These are phyloP conservation scores for Lactarius sp. DNA, from an alignment of 768 basidiomycete species.

Conservation along the genomic window DNA sequence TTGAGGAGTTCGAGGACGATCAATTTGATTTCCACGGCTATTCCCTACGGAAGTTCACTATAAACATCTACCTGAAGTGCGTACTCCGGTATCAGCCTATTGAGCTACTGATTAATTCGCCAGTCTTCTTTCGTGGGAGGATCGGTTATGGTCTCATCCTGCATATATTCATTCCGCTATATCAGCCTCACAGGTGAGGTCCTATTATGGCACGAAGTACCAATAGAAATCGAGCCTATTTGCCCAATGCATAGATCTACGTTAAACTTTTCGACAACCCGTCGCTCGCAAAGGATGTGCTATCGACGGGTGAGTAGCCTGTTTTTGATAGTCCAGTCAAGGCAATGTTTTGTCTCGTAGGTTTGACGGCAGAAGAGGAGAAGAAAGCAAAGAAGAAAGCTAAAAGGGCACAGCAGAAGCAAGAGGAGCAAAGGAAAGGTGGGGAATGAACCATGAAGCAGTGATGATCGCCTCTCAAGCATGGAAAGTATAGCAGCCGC, in stretches of 20 bases:
- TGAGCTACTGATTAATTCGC: not conserved
- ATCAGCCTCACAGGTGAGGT: slow-evolving; percentile 58
- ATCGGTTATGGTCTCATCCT: slow-evolving; percentile 70
- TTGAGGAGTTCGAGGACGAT: slow-evolving; percentile 86
- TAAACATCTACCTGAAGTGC: slow-evolving; percentile 82
- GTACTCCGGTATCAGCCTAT: slow-evolving; percentile 29
- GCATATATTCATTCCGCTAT: slow-evolving; percentile 70
- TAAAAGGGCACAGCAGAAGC: slow-evolving; percentile 70
- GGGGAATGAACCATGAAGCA: slow-evolving; percentile 16
- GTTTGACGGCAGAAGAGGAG: slow-evolving; percentile 51
- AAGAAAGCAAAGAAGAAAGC: slow-evolving; percentile 86
- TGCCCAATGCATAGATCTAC: slow-evolving; percentile 55
- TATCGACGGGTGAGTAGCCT: slow-evolving; percentile 29
- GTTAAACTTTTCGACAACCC: slow-evolving; percentile 68
- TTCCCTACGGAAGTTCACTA: slow-evolving; percentile 81
- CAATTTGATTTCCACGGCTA: slow-evolving; percentile 99
- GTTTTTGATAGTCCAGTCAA: not conserved
- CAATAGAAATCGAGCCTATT: slow-evolving; percentile 8
- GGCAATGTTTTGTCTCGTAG: slow-evolving; percentile 31
- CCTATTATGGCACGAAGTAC: not conserved
- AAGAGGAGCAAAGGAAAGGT: slow-evolving; percentile 75
- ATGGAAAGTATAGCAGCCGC: slow-evolving; percentile 31
- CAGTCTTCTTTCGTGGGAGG: slow-evolving; percentile 81
- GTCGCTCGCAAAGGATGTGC: slow-evolving; percentile 42
- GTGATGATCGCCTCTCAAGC: slow-evolving; percentile 18